Percentiles rank a stretch among this genome's conserved stretches.
These are phyloP conservation scores for Sarocladium brachiariae DNA, from an alignment of 2,329 filamentous ascomycete species.

Conservation along the genomic window DNA sequence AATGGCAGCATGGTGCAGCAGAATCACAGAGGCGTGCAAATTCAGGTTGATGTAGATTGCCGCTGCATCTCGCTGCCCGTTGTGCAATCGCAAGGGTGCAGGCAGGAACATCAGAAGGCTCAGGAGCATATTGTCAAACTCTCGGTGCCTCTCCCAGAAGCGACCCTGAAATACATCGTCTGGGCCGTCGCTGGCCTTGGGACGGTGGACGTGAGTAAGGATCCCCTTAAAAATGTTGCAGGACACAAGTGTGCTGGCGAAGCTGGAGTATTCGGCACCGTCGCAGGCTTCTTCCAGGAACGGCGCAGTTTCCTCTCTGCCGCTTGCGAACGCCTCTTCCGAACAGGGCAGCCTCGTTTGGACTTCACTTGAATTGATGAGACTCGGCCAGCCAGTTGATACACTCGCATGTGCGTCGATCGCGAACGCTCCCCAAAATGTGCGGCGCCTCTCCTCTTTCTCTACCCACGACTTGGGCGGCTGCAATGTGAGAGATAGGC, in stretches of 20 bases:
- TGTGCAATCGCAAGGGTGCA: constrained; percentile 63
- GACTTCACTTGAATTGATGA: constrained; percentile 59
- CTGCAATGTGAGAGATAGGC: constrained; percentile 62
- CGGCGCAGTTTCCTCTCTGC: constrained; percentile 54
- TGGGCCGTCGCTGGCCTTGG: constrained; percentile 61
- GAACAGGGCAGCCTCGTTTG: constrained; percentile 72
- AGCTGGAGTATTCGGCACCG: constrained; percentile 58
- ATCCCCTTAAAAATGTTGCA: constrained; percentile 77
- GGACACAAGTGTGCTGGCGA: constrained; percentile 66
- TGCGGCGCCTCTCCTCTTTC: constrained; percentile 64
- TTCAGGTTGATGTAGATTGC: constrained; percentile 82
- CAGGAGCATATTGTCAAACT: constrained; percentile 73
- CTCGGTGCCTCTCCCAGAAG: constrained; percentile 81
- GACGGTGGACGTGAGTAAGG: constrained; percentile 70
- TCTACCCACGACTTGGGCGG: constrained; percentile 77
- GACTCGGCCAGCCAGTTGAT: constrained; percentile 83
- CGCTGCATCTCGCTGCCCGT: constrained; percentile 60
- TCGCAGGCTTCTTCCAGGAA: constrained; percentile 59
- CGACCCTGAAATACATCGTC: constrained; percentile 66
- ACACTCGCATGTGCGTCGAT: constrained; percentile 81
- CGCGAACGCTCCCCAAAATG: constrained; percentile 81
- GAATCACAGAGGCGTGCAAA: constrained; percentile 81
- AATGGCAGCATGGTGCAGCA: constrained; percentile 80
- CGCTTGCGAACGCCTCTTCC: constrained; percentile 67
- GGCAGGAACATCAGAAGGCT: constrained; percentile 75